Evolutionary conservation across 1,284 basidiomycete species (phyloP), one percentile per base, ranked within the genome.

Genomic region (Sanghuangporus weigelae): DNA sequence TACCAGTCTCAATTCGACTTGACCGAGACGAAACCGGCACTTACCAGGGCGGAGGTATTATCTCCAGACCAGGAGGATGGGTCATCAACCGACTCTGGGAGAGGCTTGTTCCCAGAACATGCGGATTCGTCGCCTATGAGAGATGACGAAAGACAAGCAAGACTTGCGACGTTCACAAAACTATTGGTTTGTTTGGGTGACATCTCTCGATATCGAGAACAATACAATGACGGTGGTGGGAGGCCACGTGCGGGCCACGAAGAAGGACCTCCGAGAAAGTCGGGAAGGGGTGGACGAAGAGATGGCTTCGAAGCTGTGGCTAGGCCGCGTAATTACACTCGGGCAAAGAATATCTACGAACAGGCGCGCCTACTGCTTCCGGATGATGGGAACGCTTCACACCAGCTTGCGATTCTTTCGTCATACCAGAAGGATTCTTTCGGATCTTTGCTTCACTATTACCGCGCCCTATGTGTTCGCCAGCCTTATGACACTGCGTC

Each of bases 401-500:
- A 98, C 73, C 96, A 98, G 75, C 85, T 99, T 35, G 96, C 96
- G 0, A 95, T 98, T 56, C 83, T 99, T 35, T 86, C 94, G 1
- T 87, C 89, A 23, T 96, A 96, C 74, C 81, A 89, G 69, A 82
- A 83, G 67, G 94, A 98, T 74, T 81, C 83, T n/a, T 94, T 97
- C 69, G 78, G 80, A 35, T 88, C 92, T 36, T 79, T 93, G 14
- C 85, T 93, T 68, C 89, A 96, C 73, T 96, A 98, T 75, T 96
- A 96, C 71, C 89, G 95, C 44, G 93, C 96, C 0, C 78, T 98
- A 6, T 96, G 94, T 69, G 92, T 95, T 54, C 83, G 84, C 36
- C 83, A 86, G 62, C 92, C 95, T 0, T 98, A 96, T 75, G 89
- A 93, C 40, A 91, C 93, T 1, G 95, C 95, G 1, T 83, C 86